A percentile compares a stretch with the other conserved stretches of the same genome.
These are phyloP conservation scores for Flaveria floridana DNA, from an alignment of 140 eudicot species.

Conservation along the genomic window DNA sequence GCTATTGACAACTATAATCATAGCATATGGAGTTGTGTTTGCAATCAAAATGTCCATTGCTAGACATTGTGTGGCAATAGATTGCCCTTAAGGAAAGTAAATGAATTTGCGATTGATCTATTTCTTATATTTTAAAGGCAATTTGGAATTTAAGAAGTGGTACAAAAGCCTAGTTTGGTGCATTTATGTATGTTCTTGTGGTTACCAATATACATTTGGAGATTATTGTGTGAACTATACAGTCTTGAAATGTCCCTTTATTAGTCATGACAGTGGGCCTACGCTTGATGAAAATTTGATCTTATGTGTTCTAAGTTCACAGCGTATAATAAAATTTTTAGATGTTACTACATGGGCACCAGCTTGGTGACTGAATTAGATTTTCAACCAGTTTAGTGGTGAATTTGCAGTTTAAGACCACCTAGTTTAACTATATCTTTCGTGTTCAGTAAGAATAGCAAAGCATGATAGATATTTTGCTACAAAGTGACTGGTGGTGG, in stretches of 20 bases:
- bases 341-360: background rate
- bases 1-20: too few species aligned
- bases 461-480: conserved; percentile 3
- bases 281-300: conserved; percentile 20
- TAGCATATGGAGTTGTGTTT: background rate
- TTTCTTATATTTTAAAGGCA: conserved; percentile 12
- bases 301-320: background rate
- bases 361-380: conserved; percentile 9
- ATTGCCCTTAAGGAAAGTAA: background rate
- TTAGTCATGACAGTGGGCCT: conserved; percentile 21
- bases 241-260: conserved; percentile 13
- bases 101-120: conserved; percentile 13
- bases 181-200: background rate
- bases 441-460: background rate
- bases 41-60: conserved; percentile 1
- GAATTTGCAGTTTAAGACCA: conserved; percentile 15
- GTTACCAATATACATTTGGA: background rate
- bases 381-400: conserved; percentile 4
- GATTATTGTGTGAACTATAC: background rate
- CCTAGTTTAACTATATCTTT: background rate
- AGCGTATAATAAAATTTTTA: background rate
- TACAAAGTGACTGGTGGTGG: conserved; percentile 10
- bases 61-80: background rate
- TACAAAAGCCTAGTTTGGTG: conserved; percentile 16
- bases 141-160: background rate